A percentile compares a stretch with the other conserved stretches of the same genome.
phyloP scores from a whole-genome alignment of 306 rosid species.

The Sesbania bispinosa region DNA sequence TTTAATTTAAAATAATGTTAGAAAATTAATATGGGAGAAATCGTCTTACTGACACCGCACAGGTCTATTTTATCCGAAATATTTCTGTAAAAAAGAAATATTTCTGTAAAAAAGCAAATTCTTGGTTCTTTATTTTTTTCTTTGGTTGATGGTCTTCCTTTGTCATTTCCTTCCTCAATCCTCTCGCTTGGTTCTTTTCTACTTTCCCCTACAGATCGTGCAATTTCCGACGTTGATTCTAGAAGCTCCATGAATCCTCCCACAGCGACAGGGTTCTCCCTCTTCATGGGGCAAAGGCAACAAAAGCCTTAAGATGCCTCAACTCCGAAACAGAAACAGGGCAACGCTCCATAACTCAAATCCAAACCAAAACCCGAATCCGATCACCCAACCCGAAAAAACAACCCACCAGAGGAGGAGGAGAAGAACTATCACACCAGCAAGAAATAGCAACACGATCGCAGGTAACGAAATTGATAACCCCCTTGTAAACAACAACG shows the following conservation, averaged over 20 bases:
- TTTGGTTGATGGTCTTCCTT: too few species aligned
- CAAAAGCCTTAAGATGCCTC: conserved; percentile 43
- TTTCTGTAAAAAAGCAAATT: too few species aligned
- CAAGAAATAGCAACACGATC: conserved; percentile 15
- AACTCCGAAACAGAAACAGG: conserved; percentile 49
- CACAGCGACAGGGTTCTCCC: background rate
- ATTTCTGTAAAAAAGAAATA: too few species aligned
- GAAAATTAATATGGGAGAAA: too few species aligned
- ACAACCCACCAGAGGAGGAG: conserved; percentile 26
- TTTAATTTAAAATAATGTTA: too few species aligned
- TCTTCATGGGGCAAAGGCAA: conserved; percentile 41
- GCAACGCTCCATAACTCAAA: background rate
- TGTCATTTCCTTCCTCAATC: background rate
- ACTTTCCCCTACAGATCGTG: background rate
- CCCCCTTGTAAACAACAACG: background rate
- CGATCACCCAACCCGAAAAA: conserved; percentile 21
- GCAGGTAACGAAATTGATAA: background rate
- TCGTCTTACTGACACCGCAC: too few species aligned
- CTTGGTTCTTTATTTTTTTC: too few species aligned
- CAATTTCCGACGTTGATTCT: conserved; percentile 23
- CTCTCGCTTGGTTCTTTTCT: too few species aligned
- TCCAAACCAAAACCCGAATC: conserved; percentile 26
- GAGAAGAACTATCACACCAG: conserved; percentile 5
- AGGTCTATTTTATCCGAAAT: too few species aligned
- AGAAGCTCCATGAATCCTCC: conserved; percentile 37